Percentiles rank a stretch among this genome's conserved stretches.
These are phyloP conservation scores for Areca catechu DNA, from an alignment of 176 grass and related monocot genomes.

Conservation along the genomic window DNA sequence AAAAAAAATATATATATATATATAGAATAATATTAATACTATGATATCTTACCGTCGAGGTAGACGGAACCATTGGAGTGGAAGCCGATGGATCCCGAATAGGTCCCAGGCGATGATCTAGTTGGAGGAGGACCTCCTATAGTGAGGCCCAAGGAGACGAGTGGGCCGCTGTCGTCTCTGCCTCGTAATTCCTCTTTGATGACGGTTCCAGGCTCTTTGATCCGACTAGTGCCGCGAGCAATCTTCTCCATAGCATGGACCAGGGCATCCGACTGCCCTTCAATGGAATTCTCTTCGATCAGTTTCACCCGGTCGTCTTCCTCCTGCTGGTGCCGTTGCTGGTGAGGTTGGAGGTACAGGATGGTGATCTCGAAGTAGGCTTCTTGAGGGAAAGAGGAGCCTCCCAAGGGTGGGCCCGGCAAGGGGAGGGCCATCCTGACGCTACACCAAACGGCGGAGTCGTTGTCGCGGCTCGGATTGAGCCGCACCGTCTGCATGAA, in stretches of 20 bases:
- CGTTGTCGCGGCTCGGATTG: conserved; percentile 27
- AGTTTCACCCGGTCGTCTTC: conserved; percentile 64
- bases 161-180: conserved; percentile 23
- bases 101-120: conserved; percentile 49
- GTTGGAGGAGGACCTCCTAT: neutral
- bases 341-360: conserved; percentile 49
- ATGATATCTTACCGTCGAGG: conserved; percentile 57
- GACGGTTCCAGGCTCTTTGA: conserved; percentile 24
- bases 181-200: conserved; percentile 20
- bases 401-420: conserved; percentile 56
- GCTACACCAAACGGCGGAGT: neutral
- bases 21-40: too few species aligned
- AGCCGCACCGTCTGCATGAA: conserved; percentile 73
- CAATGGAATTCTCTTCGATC: conserved; percentile 20
- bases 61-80: conserved; percentile 74
- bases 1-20: too few species aligned
- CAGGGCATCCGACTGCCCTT: neutral
- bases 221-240: neutral
- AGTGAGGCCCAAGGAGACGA: conserved; percentile 69
- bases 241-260: neutral
- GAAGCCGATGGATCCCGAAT: conserved; percentile 71
- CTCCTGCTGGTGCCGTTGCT: conserved; percentile 29
- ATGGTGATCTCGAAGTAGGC: conserved; percentile 87
- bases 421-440: conserved; percentile 61
- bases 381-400: conserved; percentile 75